Base-by-base conservation (phyloP, 139 green algal genomes). In the Chlamydomonas eustigma region DNA sequence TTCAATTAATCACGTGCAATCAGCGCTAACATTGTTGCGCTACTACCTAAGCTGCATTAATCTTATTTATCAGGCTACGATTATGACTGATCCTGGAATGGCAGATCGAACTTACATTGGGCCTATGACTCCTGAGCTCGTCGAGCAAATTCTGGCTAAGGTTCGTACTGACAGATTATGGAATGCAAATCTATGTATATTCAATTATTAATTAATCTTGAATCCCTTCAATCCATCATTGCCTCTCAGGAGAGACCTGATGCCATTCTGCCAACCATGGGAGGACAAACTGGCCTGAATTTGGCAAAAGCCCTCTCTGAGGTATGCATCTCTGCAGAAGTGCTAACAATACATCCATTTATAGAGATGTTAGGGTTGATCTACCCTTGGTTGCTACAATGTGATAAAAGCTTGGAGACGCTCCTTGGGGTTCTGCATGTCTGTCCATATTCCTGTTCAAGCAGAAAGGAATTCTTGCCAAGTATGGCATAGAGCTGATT, bases 11-110 rank as follows among this genome's bases (percentile, higher is more conserved):
- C n/a, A n/a, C n/a, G n/a, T n/a, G n/a, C n/a, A n/a, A n/a, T n/a
- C n/a, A n/a, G n/a, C n/a, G n/a, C n/a, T n/a, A n/a, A n/a, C n/a
- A n/a, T n/a, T n/a, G n/a, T n/a, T n/a, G n/a, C n/a, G n/a, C n/a
- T n/a, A n/a, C n/a, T n/a, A n/a, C n/a, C n/a, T n/a, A n/a, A n/a
- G n/a, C n/a, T n/a, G n/a, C n/a, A n/a, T n/a, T n/a, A n/a, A n/a
- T n/a, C n/a, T n/a, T n/a, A n/a, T n/a, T n/a, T n/a, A n/a, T n/a
- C n/a, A 93, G 85, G 96, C 96, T 28, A 99, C 96, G 39, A 99
- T 99, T 83, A 99, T 99, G 96, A 99, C 96, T 0, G 96, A 99
- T 81, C 96, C 96, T 4, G 93, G 89, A 51, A 98, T 95, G 52
- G 96, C 96, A 1, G 93, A 98, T 71, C 84, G 93, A 58, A 99